Evolutionary conservation across 305 asterid genomes (phyloP).

Genomic region (Rubia peregrina): DNA sequence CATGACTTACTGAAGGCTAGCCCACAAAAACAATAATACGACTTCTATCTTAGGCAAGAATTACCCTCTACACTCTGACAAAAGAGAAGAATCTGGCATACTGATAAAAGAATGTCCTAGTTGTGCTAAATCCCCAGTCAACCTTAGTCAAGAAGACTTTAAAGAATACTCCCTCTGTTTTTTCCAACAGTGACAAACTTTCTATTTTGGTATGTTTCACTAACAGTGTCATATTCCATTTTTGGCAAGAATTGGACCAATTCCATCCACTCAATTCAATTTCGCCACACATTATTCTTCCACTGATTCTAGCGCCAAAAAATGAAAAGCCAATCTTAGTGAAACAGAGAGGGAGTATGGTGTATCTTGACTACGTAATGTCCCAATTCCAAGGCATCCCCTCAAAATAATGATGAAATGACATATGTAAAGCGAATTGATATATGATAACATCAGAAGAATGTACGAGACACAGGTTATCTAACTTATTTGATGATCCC

Average conservation of each 20-base stretch:
- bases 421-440: background rate
- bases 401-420: background rate
- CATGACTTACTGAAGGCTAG: background rate
- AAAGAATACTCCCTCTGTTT: background rate
- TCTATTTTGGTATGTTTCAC: background rate
- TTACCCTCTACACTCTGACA: background rate
- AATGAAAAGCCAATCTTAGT: background rate
- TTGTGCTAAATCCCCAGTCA: background rate
- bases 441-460: background rate
- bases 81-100: background rate
- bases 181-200: background rate
- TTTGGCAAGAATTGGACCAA: background rate
- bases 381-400: slow-evolving; percentile 4
- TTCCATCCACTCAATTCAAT: background rate
- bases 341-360: background rate
- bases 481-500: slow-evolving; percentile 22
- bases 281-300: background rate
- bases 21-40: background rate
- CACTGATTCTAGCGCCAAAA: background rate
- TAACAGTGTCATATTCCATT: background rate
- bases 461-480: slow-evolving; percentile 1
- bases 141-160: background rate
- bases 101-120: background rate
- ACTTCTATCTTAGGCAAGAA: background rate
- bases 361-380: background rate